These are phyloP conservation scores for Boletus rubescentipes DNA, from an alignment of 768 basidiomycete species.

Conservation along the genomic window DNA sequence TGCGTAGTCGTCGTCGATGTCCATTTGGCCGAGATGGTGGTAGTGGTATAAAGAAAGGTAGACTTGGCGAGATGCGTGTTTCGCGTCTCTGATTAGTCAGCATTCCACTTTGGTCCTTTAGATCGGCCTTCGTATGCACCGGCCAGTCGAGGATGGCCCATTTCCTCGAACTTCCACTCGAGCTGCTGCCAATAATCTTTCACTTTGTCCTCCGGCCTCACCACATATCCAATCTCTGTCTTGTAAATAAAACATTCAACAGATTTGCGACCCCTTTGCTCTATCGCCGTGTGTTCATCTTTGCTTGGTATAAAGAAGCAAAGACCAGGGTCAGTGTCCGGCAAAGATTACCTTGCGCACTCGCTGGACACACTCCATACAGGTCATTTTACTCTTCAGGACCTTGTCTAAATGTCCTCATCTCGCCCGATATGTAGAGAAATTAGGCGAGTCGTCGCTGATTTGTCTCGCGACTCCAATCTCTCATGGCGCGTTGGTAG, in stretches of 20 bases:
- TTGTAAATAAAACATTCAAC: conserved; percentile 59
- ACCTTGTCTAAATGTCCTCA: conserved; percentile 55
- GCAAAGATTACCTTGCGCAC: background rate
- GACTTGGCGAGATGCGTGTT: background rate
- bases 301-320: conserved; percentile 68
- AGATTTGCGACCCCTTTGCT: conserved; percentile 48
- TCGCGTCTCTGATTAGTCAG: conserved; percentile 24
- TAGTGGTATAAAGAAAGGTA: conserved; percentile 25
- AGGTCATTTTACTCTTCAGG: conserved; percentile 63
- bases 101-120: conserved; percentile 10
- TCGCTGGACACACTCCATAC: background rate
- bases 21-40: conserved; percentile 27
- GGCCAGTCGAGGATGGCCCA: conserved; percentile 31
- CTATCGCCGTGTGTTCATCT: conserved; percentile 60
- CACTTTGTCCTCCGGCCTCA: conserved; percentile 48
- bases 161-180: conserved; percentile 63
- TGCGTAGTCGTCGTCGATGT: conserved; percentile 36
- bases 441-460: conserved; percentile 49
- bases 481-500: conserved; percentile 35
- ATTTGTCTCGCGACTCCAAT: background rate
- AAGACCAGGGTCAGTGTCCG: conserved; percentile 51
- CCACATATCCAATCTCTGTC: conserved; percentile 51
- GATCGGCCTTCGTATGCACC: too few relatives aligned
- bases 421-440: conserved; percentile 57
- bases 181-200: conserved; percentile 59